These are phyloP conservation scores for Metschnikowia amazonensis DNA, from an alignment of 805 yeast genomes.

Conservation along the genomic window DNA sequence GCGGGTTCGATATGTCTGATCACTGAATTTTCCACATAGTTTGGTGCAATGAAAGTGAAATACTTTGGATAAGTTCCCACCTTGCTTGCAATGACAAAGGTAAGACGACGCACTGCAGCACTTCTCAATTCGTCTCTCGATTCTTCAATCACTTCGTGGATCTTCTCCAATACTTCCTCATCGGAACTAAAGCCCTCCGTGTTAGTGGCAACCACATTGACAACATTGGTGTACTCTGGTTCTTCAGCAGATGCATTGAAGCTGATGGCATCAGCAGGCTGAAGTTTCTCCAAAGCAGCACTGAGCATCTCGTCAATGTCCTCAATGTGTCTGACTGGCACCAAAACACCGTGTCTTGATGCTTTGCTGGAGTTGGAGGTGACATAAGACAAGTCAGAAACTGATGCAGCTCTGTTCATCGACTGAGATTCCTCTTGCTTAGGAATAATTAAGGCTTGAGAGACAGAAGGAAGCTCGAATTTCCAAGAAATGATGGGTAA, in stretches of 20 bases:
- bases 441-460: slow-evolving; percentile 65
- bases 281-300: slow-evolving; percentile 70
- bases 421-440: slow-evolving; percentile 33
- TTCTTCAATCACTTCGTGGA: slow-evolving; percentile 63
- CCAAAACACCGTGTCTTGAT: slow-evolving; percentile 78
- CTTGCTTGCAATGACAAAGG: slow-evolving; percentile 80
- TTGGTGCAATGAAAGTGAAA: slow-evolving; percentile 90
- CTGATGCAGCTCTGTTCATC: slow-evolving; percentile 85
- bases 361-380: slow-evolving; percentile 70
- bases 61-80: slow-evolving; percentile 91
- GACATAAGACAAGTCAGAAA: slow-evolving; percentile 84
- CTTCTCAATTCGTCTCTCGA: slow-evolving; percentile 64
- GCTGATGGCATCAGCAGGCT: slow-evolving; percentile 43
- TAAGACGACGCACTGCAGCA: slow-evolving; percentile 83
- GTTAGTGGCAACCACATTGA: slow-evolving; percentile 71
- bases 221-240: slow-evolving; percentile 65
- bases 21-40: slow-evolving; percentile 80
- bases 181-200: slow-evolving; percentile 74
- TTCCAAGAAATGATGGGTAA: slow-evolving; percentile 81
- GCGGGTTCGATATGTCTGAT: slow-evolving; percentile 99
- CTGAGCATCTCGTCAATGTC: slow-evolving; percentile 81
- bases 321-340: slow-evolving; percentile 77
- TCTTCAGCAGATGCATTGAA: slow-evolving; percentile 30
- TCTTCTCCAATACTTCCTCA: slow-evolving; percentile 58
- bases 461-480: slow-evolving; percentile 75